Conservation (phyloP, 441 rosid genomes). For the Iberis amara region DNA sequence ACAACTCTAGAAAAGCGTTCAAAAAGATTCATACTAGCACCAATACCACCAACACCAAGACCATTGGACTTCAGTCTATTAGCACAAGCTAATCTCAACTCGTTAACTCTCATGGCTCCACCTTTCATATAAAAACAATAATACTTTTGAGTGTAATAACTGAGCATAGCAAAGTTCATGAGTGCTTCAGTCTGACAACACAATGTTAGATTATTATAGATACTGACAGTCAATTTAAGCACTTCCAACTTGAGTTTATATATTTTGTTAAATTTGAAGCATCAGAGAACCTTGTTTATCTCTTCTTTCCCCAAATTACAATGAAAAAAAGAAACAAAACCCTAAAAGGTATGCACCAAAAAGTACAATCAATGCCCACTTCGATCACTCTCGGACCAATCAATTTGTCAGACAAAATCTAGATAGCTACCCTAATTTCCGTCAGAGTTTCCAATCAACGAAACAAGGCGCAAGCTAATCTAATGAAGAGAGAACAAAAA, state of each 20-base stretch:
- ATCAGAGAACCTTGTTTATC: background rate
- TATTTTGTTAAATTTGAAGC: too few species aligned
- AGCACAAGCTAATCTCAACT: constrained; percentile 30
- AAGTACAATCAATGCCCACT: background rate
- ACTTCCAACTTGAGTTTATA: background rate
- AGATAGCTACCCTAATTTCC: background rate
- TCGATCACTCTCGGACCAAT: constrained; percentile 5
- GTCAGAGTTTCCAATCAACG: background rate
- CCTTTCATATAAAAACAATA: constrained; percentile 15
- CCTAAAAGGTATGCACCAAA: background rate
- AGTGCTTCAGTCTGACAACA: background rate
- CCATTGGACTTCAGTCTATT: constrained; percentile 32
- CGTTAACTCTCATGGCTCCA: constrained; percentile 27
- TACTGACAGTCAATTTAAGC: background rate
- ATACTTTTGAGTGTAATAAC: background rate
- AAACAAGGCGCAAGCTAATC: background rate
- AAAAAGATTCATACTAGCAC: constrained; percentile 73
- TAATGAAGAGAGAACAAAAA: background rate
- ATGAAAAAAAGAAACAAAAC: background rate
- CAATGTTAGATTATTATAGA: background rate
- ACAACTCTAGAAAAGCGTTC: constrained; percentile 86
- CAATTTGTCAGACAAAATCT: background rate
- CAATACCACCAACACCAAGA: constrained; percentile 54
- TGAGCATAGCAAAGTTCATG: background rate
- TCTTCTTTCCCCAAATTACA: background rate